Evolutionary conservation across 192 early-diverging fungal species (phyloP), one percentile per base, ranked within the genome.

Genomic region (Entophlyctis luteolus): DNA sequence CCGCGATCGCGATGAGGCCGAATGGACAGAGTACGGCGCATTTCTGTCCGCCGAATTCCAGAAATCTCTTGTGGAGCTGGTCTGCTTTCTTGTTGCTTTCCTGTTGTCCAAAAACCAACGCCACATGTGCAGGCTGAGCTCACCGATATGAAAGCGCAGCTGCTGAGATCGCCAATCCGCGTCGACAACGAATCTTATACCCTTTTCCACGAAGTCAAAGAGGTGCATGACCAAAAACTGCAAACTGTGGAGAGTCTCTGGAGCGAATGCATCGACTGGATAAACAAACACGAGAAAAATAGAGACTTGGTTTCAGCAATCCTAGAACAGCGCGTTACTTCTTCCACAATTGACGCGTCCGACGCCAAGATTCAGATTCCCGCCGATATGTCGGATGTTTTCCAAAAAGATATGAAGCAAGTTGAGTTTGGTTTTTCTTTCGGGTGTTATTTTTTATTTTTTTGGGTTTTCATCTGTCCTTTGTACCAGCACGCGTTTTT

Each of bases 1-100:
- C 5, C 36, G 60, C 23, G 60, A 63, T 32, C 27, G 16, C 8
- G 33, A 63, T 34, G 50, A 29, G 2, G 32, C 48, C 27, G 47
- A 47, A 25, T 63, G 60, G 60, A 12, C 50, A 4, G 47, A 63
- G 14, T 63, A 63, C 31, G 60, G 60, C 8, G 23, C 60, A 5
- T 29, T n/a, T 12, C 47, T 63, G 23, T 63, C 60, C 1, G 18
- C 27, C n/a, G 48, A 63, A 6, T 63, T 63, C 42, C 12, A 22
- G 4, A 18, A 22, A 16, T 27, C 18, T 1, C 47, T 63, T 16
- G 28, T 63, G 16, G 60, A 63, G 31, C 16, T 63, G 42, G 58
- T 60, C 1, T 3, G 18, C 31, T 10, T 36, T 33, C 10, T 57
- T 29, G 25, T 57, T 27, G 29, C 55, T 22, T n/a, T 8, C 39